Evolutionary conservation across 2,329 filamentous ascomycete genomes (phyloP).

Genomic region (Fusarium udum): DNA sequence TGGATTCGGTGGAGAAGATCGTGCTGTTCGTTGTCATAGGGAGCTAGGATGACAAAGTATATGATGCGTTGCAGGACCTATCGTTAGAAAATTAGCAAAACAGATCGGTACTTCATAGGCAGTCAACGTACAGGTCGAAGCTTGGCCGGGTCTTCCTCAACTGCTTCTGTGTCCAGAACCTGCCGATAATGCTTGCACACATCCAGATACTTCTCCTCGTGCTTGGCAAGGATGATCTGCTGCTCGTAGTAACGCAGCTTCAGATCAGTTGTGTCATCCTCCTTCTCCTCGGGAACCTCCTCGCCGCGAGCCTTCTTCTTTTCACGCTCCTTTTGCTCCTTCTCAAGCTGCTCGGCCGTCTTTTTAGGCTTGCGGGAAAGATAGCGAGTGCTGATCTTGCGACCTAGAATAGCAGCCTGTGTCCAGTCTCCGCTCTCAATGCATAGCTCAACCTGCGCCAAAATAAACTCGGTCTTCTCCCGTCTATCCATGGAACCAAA

Average conservation of each 20-base stretch:
- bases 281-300: slow-evolving; percentile 79
- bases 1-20: slow-evolving; percentile 95
- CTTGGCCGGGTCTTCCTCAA: slow-evolving; percentile 88
- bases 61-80: slow-evolving; percentile 93
- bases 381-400: slow-evolving; percentile 97
- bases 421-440: slow-evolving; percentile 97
- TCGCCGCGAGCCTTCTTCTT: slow-evolving; percentile 83
- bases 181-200: slow-evolving; percentile 98
- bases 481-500: slow-evolving; percentile 97
- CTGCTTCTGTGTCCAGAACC: slow-evolving; percentile 93
- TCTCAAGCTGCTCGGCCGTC: slow-evolving; percentile 86
- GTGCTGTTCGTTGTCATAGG: slow-evolving; percentile 98
- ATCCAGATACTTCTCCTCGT: slow-evolving; percentile 96
- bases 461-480: slow-evolving; percentile 98
- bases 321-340: slow-evolving; percentile 88
- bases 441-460: slow-evolving; percentile 92
- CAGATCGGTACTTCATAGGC: neutral
- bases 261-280: slow-evolving; percentile 93
- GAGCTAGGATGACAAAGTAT: slow-evolving; percentile 95
- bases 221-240: slow-evolving; percentile 94
- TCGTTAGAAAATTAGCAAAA: slow-evolving; percentile 20
- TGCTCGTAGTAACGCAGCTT: slow-evolving; percentile 98
- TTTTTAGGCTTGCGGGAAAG: slow-evolving; percentile 91
- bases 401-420: slow-evolving; percentile 89
- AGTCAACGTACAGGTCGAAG: slow-evolving; percentile 77